Conservation (phyloP, 768 basidiomycete species). For the Leccinum disarticulatum region DNA sequence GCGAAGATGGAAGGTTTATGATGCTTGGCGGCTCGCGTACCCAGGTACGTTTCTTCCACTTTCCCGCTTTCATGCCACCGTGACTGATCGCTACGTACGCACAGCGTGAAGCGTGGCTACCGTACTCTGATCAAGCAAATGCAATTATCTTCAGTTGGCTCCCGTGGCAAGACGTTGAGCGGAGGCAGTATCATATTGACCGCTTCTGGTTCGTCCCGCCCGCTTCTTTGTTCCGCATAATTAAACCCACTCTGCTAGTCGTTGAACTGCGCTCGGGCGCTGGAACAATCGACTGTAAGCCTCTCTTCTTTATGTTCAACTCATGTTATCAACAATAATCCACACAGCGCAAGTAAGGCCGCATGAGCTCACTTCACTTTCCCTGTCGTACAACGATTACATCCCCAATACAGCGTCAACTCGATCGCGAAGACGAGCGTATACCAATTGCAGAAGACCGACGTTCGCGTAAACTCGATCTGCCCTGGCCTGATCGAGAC, state of each 20-base stretch:
- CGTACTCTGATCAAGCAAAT: conserved; percentile 77
- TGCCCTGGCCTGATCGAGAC: conserved; percentile 95
- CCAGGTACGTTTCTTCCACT: conserved; percentile 38
- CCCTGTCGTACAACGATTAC: conserved; percentile 1
- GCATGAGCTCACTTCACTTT: conserved; percentile 55
- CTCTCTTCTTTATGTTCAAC: background rate
- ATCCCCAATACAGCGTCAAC: conserved; percentile 63
- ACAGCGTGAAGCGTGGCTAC: conserved; percentile 76
- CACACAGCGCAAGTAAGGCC: conserved; percentile 91
- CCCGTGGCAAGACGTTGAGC: conserved; percentile 73
- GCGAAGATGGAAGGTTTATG: conserved; percentile 71
- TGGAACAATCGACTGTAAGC: conserved; percentile 78
- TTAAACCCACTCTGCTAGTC: conserved; percentile 45
- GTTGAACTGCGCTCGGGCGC: conserved; percentile 83
- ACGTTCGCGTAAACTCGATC: conserved; percentile 86
- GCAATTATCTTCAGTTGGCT: conserved; percentile 75
- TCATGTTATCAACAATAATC: conserved; percentile 16
- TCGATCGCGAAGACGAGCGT: conserved; percentile 82
- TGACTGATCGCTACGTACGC: background rate
- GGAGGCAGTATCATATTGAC: conserved; percentile 87
- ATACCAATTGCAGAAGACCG: conserved; percentile 76
- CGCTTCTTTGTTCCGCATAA: background rate
- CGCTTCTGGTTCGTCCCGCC: conserved; percentile 63
- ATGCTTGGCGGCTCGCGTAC: conserved; percentile 75
- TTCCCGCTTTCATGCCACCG: background rate